Conservation (phyloP, 495 filamentous ascomycete genomes). For the Beverwykella pulmonaria region DNA sequence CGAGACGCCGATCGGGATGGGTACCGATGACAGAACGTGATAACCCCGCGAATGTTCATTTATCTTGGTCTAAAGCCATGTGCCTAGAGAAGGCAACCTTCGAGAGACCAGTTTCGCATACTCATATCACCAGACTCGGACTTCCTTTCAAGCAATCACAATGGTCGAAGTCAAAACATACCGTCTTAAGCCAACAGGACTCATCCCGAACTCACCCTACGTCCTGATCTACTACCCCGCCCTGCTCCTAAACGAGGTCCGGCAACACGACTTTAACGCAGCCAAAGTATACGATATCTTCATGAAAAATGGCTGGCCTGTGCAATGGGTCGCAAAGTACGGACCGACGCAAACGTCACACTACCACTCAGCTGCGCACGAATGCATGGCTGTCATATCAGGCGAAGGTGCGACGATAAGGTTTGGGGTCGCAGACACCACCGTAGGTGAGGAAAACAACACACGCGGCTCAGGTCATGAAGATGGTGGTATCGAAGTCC, state of each 20-base stretch:
- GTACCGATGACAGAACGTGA: no score
- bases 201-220: slow-evolving; percentile 46
- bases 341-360: slow-evolving; percentile 45
- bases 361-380: slow-evolving; percentile 48
- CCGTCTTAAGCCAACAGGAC: slow-evolving; percentile 33
- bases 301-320: slow-evolving; percentile 44
- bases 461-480: slow-evolving; percentile 40
- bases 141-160: background rate
- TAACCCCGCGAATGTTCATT: no score
- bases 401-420: slow-evolving; percentile 44
- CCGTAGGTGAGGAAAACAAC: slow-evolving; percentile 33
- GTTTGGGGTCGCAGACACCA: slow-evolving; percentile 47
- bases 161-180: slow-evolving; percentile 38
- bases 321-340: slow-evolving; percentile 47
- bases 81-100: no score
- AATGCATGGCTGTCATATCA: slow-evolving; percentile 48
- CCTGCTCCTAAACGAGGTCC: slow-evolving; percentile 20
- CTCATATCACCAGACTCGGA: no score
- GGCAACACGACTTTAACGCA: slow-evolving; percentile 15
- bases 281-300: slow-evolving; percentile 42
- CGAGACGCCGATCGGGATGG: no score
- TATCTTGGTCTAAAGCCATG: no score
- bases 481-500: slow-evolving; percentile 37
- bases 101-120: no score
- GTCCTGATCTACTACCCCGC: slow-evolving; percentile 43